phyloP scores from a whole-genome alignment of 108 stramenopile species.

The Cyclotella distinguenda region DNA sequence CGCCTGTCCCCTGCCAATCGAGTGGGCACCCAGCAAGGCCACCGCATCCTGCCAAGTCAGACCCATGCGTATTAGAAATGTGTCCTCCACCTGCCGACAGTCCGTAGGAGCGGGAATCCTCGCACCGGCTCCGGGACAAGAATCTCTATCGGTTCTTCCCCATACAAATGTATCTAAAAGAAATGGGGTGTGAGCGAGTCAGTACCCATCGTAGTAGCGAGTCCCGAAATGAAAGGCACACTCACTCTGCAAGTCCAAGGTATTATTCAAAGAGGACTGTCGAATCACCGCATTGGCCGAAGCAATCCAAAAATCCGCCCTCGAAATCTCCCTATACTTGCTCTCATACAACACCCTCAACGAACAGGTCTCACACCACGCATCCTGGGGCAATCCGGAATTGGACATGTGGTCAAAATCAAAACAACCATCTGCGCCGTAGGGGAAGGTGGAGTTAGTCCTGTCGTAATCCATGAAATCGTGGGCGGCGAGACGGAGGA shows the following conservation, averaged over 20 bases:
- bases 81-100: slow-evolving; percentile 32
- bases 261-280: slow-evolving; percentile 27
- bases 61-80: slow-evolving; percentile 44
- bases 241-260: slow-evolving; percentile 33
- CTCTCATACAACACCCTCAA: slow-evolving; percentile 27
- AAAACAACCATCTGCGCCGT: slow-evolving; percentile 49
- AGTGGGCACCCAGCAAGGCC: slow-evolving; percentile 44
- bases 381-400: slow-evolving; percentile 25
- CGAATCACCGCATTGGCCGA: slow-evolving; percentile 43
- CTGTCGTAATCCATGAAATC: slow-evolving; percentile 51
- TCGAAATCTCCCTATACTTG: slow-evolving; percentile 27
- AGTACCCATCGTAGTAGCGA: no score
- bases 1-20: slow-evolving; percentile 36
- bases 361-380: slow-evolving; percentile 29
- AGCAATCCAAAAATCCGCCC: slow-evolving; percentile 50
- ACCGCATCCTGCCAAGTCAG: slow-evolving; percentile 45
- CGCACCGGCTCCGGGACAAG: slow-evolving; percentile 16
- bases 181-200: no score
- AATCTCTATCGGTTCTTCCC: slow-evolving; percentile 28
- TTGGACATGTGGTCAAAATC: slow-evolving; percentile 31
- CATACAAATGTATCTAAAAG: slow-evolving; percentile 37
- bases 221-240: no score
- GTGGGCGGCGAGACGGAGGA: slow-evolving; percentile 44
- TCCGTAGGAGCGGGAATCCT: slow-evolving; percentile 24
- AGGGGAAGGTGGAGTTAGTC: background rate